Evolutionary conservation across 1,139 yeast species (phyloP).

Genomic region (Candida labiduridarum): DNA sequence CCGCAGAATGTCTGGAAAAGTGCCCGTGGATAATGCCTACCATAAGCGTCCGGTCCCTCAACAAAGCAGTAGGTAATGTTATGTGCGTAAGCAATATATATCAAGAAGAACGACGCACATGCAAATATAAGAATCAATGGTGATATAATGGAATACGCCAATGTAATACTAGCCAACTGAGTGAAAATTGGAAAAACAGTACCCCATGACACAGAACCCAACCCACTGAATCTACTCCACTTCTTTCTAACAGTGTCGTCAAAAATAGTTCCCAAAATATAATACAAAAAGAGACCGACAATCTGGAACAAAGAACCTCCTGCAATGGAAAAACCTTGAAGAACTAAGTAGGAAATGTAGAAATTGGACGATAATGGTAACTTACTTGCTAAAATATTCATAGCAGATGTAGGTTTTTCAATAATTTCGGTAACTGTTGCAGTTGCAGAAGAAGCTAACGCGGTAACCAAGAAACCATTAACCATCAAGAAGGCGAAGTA

Average conservation of each 20-base stretch:
- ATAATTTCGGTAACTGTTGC: slow-evolving; percentile 72
- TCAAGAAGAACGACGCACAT: slow-evolving; percentile 63
- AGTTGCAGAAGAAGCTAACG: slow-evolving; percentile 72
- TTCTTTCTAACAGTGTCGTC: slow-evolving; percentile 88
- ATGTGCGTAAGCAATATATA: slow-evolving; percentile 80
- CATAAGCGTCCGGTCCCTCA: slow-evolving; percentile 71
- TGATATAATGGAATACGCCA: slow-evolving; percentile 80
- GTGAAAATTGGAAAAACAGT: slow-evolving; percentile 85
- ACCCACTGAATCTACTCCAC: slow-evolving; percentile 67
- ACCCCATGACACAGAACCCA: slow-evolving; percentile 81
- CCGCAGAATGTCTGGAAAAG: slow-evolving; percentile 88
- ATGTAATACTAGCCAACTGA: slow-evolving; percentile 75
- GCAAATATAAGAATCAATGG: slow-evolving; percentile 74
- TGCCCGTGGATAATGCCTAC: slow-evolving; percentile 85
- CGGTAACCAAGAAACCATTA: slow-evolving; percentile 70
- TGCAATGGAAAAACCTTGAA: slow-evolving; percentile 84
- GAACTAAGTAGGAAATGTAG: slow-evolving; percentile 66
- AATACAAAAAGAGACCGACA: slow-evolving; percentile 68
- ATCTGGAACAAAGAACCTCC: slow-evolving; percentile 82
- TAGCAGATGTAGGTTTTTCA: slow-evolving; percentile 64
- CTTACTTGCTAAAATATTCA: slow-evolving; percentile 67
- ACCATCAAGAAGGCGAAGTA: slow-evolving; percentile 73
- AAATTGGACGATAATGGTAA: slow-evolving; percentile 92
- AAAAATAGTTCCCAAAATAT: slow-evolving; percentile 65
- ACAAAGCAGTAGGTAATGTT: slow-evolving; percentile 72